Conservation (phyloP, 495 filamentous ascomycete species). For the Podospora fimiseda region DNA sequence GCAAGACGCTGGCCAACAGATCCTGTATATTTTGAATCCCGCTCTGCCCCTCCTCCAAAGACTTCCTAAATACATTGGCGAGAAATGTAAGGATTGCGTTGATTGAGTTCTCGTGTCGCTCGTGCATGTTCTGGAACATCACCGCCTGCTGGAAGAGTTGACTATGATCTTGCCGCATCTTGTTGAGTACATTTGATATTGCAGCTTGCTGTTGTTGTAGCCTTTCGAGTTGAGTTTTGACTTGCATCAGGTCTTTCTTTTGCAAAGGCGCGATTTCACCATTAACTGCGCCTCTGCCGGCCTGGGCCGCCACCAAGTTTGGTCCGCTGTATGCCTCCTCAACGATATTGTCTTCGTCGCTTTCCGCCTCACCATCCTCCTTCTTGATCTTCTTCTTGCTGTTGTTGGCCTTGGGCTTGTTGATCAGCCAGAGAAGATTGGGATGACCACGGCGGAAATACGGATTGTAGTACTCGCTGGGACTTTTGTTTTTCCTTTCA, state of each 20-base stretch:
- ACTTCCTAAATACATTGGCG: conserved; percentile 87
- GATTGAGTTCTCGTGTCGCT: conserved; percentile 94
- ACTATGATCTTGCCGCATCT: conserved; percentile 76
- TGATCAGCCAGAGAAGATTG: conserved; percentile 93
- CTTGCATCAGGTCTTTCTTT: conserved; percentile 68
- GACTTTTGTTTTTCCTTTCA: conserved; percentile 92
- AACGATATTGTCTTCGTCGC: conserved; percentile 56
- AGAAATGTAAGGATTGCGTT: conserved; percentile 96
- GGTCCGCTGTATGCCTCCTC: conserved; percentile 30
- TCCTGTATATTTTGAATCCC: conserved; percentile 63
- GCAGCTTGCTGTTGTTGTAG: conserved; percentile 78
- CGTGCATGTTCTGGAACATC: conserved; percentile 85
- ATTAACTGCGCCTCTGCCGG: conserved; percentile 19
- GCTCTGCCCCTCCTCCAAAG: conserved; percentile 47
- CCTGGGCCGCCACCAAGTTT: conserved; percentile 6
- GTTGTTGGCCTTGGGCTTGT: conserved; percentile 79
- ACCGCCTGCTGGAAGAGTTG: conserved; percentile 84
- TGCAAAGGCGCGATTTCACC: conserved; percentile 50
- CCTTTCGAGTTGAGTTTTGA: conserved; percentile 71
- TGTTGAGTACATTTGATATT: conserved; percentile 72
- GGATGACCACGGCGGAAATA: conserved; percentile 93
- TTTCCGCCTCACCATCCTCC: conserved; percentile 63
- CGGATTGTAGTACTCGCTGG: conserved; percentile 94
- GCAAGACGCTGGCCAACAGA: conserved; percentile 55
- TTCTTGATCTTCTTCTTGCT: conserved; percentile 54